Percentiles rank a stretch among this genome's conserved stretches.
Evolutionary conservation across 202 grass and related monocot species (phyloP).

Genomic region (Saccharum hybrid): DNA sequence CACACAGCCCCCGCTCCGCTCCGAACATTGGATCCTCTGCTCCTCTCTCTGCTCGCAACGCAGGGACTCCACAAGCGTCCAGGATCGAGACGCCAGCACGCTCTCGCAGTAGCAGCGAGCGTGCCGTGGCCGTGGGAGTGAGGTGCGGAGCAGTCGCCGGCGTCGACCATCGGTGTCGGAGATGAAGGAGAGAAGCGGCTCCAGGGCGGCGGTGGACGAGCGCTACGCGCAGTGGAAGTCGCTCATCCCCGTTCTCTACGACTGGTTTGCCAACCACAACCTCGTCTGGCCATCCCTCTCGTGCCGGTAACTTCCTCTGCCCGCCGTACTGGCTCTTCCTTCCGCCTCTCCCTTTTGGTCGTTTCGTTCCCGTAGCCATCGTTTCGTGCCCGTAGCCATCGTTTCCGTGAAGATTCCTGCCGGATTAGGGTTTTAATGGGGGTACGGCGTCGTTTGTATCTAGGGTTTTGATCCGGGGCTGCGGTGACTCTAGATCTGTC

Average conservation of each 20-base stretch:
- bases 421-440: slow-evolving; percentile 43
- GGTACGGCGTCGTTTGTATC: background rate
- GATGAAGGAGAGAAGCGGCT: slow-evolving; percentile 63
- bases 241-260: slow-evolving; percentile 87
- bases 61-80: slow-evolving; percentile 9
- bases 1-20: background rate
- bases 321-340: background rate
- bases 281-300: slow-evolving; percentile 96
- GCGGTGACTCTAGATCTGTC: slow-evolving; percentile 27
- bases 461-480: slow-evolving; percentile 55
- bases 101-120: slow-evolving; percentile 19
- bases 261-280: slow-evolving; percentile 96
- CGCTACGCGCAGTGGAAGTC: slow-evolving; percentile 88
- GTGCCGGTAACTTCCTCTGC: slow-evolving; percentile 60
- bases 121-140: slow-evolving; percentile 25
- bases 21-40: slow-evolving; percentile 4
- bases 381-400: background rate
- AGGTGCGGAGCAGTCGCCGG: slow-evolving; percentile 30
- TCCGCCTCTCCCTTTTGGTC: background rate
- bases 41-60: background rate
- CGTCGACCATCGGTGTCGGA: slow-evolving; percentile 22
- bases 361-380: background rate
- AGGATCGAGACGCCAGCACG: slow-evolving; percentile 34
- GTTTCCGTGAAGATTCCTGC: slow-evolving; percentile 20
- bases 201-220: slow-evolving; percentile 70